phyloP scores from a whole-genome alignment of 345 rosid species.

The Litchi chinensis region DNA sequence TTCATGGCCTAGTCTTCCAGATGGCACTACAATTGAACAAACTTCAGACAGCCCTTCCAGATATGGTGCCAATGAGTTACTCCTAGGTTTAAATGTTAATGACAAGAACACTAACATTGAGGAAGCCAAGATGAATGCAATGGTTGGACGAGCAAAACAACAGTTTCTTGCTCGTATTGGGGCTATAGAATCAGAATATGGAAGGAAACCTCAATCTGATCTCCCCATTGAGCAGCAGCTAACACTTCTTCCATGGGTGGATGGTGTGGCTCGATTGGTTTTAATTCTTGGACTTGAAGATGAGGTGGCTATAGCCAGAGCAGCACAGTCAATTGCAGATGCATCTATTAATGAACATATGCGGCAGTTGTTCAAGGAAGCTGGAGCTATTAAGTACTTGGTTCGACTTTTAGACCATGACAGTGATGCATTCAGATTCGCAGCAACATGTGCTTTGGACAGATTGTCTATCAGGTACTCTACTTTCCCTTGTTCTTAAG shows the following conservation, averaged over 20 bases:
- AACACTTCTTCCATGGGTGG: constrained; percentile 72
- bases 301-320: constrained; percentile 64
- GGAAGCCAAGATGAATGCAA: constrained; percentile 73
- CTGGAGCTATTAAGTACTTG: constrained; percentile 76
- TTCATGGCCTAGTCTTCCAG: constrained; percentile 88
- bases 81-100: constrained; percentile 59
- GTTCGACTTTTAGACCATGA: constrained; percentile 66
- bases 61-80: constrained; percentile 79
- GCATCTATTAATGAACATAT: constrained; percentile 74
- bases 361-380: constrained; percentile 83
- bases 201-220: constrained; percentile 42
- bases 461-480: constrained; percentile 72
- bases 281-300: constrained; percentile 84
- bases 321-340: constrained; percentile 78
- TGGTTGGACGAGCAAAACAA: constrained; percentile 72
- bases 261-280: constrained; percentile 89
- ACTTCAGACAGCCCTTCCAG: constrained; percentile 57
- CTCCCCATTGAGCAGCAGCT: constrained; percentile 32
- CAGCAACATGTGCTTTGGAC: constrained; percentile 66
- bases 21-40: constrained; percentile 64
- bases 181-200: constrained; percentile 70
- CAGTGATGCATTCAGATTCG: constrained; percentile 49
- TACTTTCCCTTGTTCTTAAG: constrained; percentile 5
- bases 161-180: constrained; percentile 87
- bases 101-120: constrained; percentile 50